A percentile compares a stretch with the other conserved stretches of the same genome.
These are phyloP conservation scores for Alternaria metachromatica DNA, from an alignment of 2,329 filamentous ascomycete species.

Conservation along the genomic window DNA sequence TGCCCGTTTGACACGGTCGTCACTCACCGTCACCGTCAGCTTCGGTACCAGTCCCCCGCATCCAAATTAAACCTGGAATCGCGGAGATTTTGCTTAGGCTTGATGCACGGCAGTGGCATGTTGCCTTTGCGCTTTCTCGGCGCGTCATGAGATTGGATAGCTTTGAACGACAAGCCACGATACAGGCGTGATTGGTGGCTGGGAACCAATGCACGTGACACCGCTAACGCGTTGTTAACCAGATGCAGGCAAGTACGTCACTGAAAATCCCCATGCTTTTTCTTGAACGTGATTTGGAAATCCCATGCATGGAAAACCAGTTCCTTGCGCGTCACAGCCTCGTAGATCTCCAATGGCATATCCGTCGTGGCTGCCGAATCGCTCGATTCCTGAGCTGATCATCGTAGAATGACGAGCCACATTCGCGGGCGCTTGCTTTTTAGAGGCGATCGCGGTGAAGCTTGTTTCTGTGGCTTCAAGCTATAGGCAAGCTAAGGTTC, in stretches of 20 bases:
- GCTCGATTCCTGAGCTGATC: neutral
- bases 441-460: neutral
- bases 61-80: neutral
- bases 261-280: neutral
- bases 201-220: slow-evolving; percentile 1
- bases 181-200: neutral
- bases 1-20: neutral
- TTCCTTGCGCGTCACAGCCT: neutral
- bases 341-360: neutral
- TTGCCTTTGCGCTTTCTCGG: neutral
- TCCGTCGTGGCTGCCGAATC: neutral
- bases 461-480: neutral
- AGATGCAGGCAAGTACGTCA: slow-evolving; percentile 3
- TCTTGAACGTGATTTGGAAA: neutral
- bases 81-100: neutral
- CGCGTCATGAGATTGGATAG: neutral
- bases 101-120: neutral
- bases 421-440: neutral
- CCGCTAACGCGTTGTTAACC: neutral
- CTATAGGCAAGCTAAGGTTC: neutral
- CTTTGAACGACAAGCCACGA: neutral
- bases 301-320: neutral
- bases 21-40: slow-evolving; percentile 2
- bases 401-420: neutral
- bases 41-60: neutral